A percentile compares a stretch with the other conserved stretches of the same genome.
Conservation (phyloP, 2,329 filamentous ascomycete genomes). For the Ascochyta clinopodiicola region DNA sequence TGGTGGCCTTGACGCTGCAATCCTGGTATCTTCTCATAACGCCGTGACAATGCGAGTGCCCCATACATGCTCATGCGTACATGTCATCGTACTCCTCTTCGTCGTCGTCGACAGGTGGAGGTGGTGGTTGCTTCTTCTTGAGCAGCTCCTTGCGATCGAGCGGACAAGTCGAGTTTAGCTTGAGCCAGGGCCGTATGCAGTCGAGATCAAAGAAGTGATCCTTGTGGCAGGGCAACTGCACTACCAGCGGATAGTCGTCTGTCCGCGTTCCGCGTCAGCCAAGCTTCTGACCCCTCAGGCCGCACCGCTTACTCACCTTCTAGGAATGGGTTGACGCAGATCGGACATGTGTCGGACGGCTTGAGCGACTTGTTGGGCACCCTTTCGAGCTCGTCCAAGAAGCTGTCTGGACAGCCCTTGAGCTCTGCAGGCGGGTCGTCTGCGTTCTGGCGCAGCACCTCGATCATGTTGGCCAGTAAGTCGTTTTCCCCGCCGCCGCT, state of each 20-base stretch:
- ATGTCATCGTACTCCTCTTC: slow-evolving; percentile 61
- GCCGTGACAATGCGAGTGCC: neutral
- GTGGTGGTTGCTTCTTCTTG: slow-evolving; percentile 56
- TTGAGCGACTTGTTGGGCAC: slow-evolving; percentile 64
- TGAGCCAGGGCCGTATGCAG: slow-evolving; percentile 69
- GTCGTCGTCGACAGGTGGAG: slow-evolving; percentile 57
- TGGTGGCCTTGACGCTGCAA: neutral
- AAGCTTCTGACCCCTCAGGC: slow-evolving; percentile 1
- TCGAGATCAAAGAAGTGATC: slow-evolving; percentile 70
- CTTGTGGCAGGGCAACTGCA: slow-evolving; percentile 66
- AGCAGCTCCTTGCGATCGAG: slow-evolving; percentile 66
- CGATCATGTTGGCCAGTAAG: slow-evolving; percentile 63
- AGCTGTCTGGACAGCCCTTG: slow-evolving; percentile 67
- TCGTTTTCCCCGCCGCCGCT: slow-evolving; percentile 40
- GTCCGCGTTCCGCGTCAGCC: slow-evolving; percentile 26
- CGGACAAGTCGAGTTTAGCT: slow-evolving; percentile 69
- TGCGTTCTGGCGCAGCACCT: slow-evolving; percentile 60
- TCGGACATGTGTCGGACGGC: slow-evolving; percentile 62
- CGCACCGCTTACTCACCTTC: slow-evolving; percentile 53
- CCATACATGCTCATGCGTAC: slow-evolving; percentile 49
- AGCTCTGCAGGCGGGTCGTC: slow-evolving; percentile 66
- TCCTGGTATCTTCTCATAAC: neutral
- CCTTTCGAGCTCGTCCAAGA: slow-evolving; percentile 65
- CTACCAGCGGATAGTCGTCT: slow-evolving; percentile 68
- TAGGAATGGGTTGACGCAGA: slow-evolving; percentile 66